These are phyloP conservation scores for Backusella luteola DNA, from an alignment of 192 early-diverging fungal genomes.

Conservation along the genomic window DNA sequence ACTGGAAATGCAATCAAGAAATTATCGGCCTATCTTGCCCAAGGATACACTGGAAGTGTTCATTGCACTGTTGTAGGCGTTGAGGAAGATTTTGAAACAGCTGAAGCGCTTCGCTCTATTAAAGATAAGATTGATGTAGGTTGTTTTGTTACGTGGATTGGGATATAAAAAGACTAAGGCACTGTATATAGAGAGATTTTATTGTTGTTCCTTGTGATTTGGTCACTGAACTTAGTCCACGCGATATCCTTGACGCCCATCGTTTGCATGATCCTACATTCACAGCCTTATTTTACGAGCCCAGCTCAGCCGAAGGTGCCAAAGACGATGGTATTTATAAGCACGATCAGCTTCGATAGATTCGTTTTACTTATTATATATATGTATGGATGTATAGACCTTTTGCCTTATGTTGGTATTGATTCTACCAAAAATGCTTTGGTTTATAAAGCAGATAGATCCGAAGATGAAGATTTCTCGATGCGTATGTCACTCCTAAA, in stretches of 20 bases:
- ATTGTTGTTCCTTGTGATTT: slow-evolving; percentile 92
- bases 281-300: slow-evolving; percentile 82
- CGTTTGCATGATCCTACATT: slow-evolving; percentile 78
- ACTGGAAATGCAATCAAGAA: slow-evolving; percentile 63
- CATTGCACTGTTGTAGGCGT: slow-evolving; percentile 64
- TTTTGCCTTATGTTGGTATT: slow-evolving; percentile 49
- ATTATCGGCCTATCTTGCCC: slow-evolving; percentile 59
- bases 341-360: too few relatives aligned
- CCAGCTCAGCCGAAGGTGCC: slow-evolving; percentile 67
- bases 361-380: not conserved
- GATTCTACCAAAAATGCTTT: slow-evolving; percentile 44
- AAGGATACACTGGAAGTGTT: slow-evolving; percentile 61
- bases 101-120: slow-evolving; percentile 78
- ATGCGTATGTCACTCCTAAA: slow-evolving; percentile 53
- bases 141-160: not conserved
- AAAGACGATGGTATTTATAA: slow-evolving; percentile 44
- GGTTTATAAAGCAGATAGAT: slow-evolving; percentile 36
- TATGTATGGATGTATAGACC: slow-evolving; percentile 19
- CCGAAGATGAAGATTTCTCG: slow-evolving; percentile 58
- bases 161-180: not conserved
- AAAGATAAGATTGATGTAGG: slow-evolving; percentile 82
- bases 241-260: slow-evolving; percentile 81
- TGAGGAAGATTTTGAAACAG: slow-evolving; percentile 70
- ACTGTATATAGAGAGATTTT: slow-evolving; percentile 68
- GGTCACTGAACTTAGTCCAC: slow-evolving; percentile 80